phyloP scores from a whole-genome alignment of 257 asterid species.

The Voacanga thouarsii region DNA sequence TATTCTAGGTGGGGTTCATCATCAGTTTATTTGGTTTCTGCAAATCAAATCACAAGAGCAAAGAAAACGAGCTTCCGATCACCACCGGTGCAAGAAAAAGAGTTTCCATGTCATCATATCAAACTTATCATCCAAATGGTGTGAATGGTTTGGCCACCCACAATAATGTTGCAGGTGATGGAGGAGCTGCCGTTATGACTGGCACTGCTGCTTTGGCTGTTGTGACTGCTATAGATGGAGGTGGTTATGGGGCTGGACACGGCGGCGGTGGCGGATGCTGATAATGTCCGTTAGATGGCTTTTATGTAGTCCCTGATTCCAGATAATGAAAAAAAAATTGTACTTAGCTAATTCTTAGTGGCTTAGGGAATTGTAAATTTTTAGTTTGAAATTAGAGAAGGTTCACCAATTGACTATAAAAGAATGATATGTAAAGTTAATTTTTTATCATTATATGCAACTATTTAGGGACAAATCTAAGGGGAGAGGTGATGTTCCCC shows the following conservation, averaged over 20 bases:
- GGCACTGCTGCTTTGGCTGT: constrained; percentile 21
- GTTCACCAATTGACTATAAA: too few species aligned
- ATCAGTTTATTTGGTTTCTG: neutral
- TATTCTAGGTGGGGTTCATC: neutral
- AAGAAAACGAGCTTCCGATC: neutral
- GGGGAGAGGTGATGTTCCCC: too few species aligned
- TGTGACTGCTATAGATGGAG: constrained; percentile 7
- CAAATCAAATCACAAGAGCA: neutral
- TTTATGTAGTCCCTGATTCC: too few species aligned
- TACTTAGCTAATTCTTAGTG: too few species aligned
- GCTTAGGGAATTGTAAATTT: too few species aligned
- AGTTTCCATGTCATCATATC: neutral
- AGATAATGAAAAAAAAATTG: too few species aligned
- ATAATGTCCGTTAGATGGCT: neutral
- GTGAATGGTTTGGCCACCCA: constrained; percentile 21
- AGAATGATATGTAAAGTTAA: too few species aligned
- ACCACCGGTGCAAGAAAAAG: neutral
- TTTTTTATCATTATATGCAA: too few species aligned
- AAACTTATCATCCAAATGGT: constrained; percentile 13
- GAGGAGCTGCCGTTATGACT: constrained; percentile 17
- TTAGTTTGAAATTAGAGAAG: too few species aligned
- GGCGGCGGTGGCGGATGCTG: constrained; percentile 6
- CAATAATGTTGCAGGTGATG: constrained; percentile 3
- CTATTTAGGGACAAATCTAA: too few species aligned
- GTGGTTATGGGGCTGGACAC: neutral